Evolutionary conservation across 1,139 yeast species (phyloP).

Genomic region (Protomyces arabidopsidicola): DNA sequence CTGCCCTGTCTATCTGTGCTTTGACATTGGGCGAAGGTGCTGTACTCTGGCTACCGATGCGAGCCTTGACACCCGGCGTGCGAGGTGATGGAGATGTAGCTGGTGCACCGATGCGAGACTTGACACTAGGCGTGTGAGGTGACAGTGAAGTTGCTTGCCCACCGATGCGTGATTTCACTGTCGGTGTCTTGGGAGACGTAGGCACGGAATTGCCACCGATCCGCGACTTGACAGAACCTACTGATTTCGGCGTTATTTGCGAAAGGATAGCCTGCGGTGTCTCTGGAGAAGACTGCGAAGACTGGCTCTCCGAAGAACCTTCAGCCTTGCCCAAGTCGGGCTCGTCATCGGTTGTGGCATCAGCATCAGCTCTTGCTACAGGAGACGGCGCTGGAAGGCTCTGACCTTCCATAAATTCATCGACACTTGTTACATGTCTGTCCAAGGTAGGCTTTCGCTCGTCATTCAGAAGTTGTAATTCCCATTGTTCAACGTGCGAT

Average conservation of each 20-base stretch:
- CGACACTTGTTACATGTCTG: not conserved
- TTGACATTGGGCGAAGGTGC: not conserved
- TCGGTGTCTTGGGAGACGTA: not conserved
- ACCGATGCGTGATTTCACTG: not conserved
- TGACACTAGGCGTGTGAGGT: not conserved
- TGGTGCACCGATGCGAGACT: not conserved
- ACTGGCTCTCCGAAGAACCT: not conserved
- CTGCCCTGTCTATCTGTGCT: not conserved
- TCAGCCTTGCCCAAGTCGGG: not conserved
- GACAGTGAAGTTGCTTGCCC: not conserved
- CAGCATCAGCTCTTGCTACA: not conserved
- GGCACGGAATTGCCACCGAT: not conserved
- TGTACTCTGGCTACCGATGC: not conserved
- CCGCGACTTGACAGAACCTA: not conserved
- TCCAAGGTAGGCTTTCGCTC: not conserved
- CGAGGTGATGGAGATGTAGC: not conserved
- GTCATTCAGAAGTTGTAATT: not conserved
- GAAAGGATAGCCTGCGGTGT: too few relatives aligned
- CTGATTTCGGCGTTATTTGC: too few relatives aligned
- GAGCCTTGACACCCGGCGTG: not conserved
- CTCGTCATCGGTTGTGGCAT: not conserved
- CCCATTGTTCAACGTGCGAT: slow-evolving; percentile 2
- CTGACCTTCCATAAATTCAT: not conserved
- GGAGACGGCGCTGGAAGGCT: not conserved
- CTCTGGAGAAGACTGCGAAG: not conserved